These are phyloP conservation scores for Arabis hirsuta DNA, from an alignment of 345 rosid species.

Conservation along the genomic window DNA sequence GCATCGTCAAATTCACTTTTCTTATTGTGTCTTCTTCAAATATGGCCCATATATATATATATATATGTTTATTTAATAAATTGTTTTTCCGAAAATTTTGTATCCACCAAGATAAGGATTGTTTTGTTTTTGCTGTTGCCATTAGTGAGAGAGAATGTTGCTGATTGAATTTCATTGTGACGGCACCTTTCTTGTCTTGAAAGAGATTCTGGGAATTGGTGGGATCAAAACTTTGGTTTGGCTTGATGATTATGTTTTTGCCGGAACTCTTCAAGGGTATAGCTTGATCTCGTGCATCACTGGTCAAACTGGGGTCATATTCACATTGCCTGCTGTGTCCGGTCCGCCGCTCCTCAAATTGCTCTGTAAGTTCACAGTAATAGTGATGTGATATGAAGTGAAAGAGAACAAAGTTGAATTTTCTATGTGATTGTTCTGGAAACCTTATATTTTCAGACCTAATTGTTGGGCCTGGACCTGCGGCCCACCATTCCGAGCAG, in stretches of 20 bases:
- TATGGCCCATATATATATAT: no score
- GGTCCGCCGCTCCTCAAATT: conserved; percentile 67
- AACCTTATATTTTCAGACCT: conserved; percentile 19
- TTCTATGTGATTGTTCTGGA: conserved; percentile 9
- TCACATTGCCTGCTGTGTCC: conserved; percentile 76
- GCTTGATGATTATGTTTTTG: conserved; percentile 90
- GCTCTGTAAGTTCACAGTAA: conserved; percentile 70
- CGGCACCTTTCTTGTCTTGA: conserved; percentile 62
- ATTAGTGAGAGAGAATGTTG: conserved; percentile 60
- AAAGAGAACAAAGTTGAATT: background rate
- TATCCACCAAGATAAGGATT: conserved; percentile 44
- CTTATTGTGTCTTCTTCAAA: no score
- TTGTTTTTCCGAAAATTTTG: no score
- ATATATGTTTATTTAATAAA: no score
- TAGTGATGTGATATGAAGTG: background rate
- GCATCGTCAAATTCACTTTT: no score
- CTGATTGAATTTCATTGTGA: conserved; percentile 62
- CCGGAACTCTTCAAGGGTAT: conserved; percentile 70
- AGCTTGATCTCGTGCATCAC: conserved; percentile 80
- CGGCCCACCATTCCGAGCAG: no score
- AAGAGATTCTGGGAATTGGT: conserved; percentile 75
- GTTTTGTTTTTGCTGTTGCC: conserved; percentile 62
- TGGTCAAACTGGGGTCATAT: conserved; percentile 81
- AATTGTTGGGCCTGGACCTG: background rate
- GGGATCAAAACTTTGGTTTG: conserved; percentile 79